Evolutionary conservation across 495 filamentous ascomycete species (phyloP).

Genomic region (Hyaloscypha hepaticicola): DNA sequence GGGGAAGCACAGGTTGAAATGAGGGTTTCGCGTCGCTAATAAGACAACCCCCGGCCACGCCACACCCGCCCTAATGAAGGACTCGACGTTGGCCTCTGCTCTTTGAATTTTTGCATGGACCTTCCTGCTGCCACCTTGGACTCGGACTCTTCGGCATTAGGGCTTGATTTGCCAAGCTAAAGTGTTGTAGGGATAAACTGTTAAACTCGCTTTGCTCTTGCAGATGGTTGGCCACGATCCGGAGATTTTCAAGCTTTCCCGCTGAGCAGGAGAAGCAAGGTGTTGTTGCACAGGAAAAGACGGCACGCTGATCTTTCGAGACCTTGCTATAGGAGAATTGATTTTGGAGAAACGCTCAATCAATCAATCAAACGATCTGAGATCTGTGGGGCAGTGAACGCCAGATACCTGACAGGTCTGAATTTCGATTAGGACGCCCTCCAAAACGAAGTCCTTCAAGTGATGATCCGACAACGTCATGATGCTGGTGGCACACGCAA

Average conservation of each 20-base stretch:
- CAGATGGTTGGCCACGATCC: background rate
- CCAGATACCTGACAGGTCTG: background rate
- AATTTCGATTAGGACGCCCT: background rate
- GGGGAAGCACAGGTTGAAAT: background rate
- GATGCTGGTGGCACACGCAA: background rate
- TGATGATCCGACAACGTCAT: background rate
- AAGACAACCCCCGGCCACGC: background rate
- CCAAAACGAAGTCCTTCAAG: background rate
- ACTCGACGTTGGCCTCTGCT: background rate
- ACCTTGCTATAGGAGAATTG: background rate
- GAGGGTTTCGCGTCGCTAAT: background rate
- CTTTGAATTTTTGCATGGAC: background rate
- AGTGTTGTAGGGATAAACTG: background rate
- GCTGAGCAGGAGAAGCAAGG: background rate
- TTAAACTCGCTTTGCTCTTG: background rate
- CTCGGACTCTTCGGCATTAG: background rate
- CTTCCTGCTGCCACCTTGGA: background rate
- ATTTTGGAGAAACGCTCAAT: constrained; percentile 6
- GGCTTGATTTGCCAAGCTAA: background rate
- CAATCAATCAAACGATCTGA: background rate
- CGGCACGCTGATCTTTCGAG: background rate
- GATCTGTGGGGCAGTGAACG: background rate
- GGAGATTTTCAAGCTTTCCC: background rate
- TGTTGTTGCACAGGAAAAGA: background rate
- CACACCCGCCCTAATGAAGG: background rate